Conservation (phyloP, 768 basidiomycete genomes). For the Nevesoporus exiguus region DNA sequence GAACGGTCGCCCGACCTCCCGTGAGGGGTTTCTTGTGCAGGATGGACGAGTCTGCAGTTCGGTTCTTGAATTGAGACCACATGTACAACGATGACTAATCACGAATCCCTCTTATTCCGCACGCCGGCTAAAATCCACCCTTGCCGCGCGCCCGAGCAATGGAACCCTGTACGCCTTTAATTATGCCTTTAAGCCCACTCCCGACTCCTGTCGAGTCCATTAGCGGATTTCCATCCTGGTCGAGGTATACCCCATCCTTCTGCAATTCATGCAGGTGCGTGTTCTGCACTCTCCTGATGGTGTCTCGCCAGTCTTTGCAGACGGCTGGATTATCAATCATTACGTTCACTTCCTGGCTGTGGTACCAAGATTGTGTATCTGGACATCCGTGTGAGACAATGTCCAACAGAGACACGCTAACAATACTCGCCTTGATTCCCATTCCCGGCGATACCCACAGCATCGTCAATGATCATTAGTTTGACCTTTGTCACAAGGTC, state of each 20-base stretch:
- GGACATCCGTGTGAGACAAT: conserved; percentile 4
- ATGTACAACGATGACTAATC: conserved; percentile 17
- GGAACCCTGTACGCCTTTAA: conserved; percentile 42
- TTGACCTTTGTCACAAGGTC: conserved; percentile 41
- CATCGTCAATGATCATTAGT: conserved; percentile 63
- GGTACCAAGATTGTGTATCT: conserved; percentile 71
- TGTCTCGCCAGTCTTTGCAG: conserved; percentile 54
- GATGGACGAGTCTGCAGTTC: not conserved
- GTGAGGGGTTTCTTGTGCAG: not conserved
- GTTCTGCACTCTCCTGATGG: conserved; percentile 51
- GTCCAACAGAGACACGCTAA: not conserved
- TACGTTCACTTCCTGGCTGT: conserved; percentile 67
- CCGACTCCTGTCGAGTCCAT: conserved; percentile 38
- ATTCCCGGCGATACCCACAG: conserved; percentile 63
- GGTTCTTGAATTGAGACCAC: not conserved
- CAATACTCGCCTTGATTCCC: conserved; percentile 55
- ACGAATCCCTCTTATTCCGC: not conserved
- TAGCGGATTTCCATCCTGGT: conserved; percentile 41
- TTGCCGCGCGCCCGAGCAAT: conserved; percentile 41
- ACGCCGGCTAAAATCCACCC: conserved; percentile 34
- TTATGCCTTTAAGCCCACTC: conserved; percentile 36
- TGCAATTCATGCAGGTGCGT: conserved; percentile 46
- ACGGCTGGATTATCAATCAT: conserved; percentile 55
- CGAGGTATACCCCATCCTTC: conserved; percentile 57
- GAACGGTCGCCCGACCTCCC: too few species aligned